A percentile compares a stretch with the other conserved stretches of the same genome.
Conservation (phyloP, 179 eudicot species). For the Amaranthus tricolor region DNA sequence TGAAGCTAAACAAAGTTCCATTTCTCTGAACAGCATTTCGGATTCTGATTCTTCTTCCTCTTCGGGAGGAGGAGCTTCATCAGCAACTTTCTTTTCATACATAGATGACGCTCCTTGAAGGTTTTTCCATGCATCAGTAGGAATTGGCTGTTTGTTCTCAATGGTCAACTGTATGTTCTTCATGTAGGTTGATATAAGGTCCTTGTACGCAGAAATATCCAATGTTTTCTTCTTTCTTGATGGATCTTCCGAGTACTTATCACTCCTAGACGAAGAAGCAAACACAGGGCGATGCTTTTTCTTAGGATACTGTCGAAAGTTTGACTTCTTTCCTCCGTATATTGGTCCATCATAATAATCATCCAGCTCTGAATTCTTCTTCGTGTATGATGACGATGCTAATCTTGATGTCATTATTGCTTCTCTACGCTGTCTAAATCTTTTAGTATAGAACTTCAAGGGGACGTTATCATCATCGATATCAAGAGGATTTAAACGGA, state of each 20-base stretch:
- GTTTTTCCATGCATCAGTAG: conserved; percentile 78
- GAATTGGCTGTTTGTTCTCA: conserved; percentile 65
- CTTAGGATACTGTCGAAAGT: conserved; percentile 15
- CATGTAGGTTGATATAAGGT: conserved; percentile 78
- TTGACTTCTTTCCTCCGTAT: conserved; percentile 5
- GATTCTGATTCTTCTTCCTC: conserved; percentile 59
- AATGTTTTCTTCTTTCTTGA: conserved; percentile 41
- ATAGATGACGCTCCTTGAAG: conserved; percentile 41
- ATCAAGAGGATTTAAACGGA: conserved; percentile 32
- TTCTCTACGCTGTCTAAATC: conserved; percentile 17
- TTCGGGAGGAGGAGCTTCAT: conserved; percentile 31
- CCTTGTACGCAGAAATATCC: conserved; percentile 57
- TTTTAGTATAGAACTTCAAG: conserved; percentile 29
- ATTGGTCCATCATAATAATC: conserved; percentile 26
- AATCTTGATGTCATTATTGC: neutral
- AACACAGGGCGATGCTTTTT: conserved; percentile 22
- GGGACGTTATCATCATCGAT: conserved; percentile 42
- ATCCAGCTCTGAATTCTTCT: conserved; percentile 34
- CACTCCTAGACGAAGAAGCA: conserved; percentile 19
- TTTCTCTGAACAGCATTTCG: conserved; percentile 78
- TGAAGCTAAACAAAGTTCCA: conserved; percentile 83
- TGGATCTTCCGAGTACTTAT: conserved; percentile 31
- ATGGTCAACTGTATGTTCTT: conserved; percentile 69
- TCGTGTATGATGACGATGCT: conserved; percentile 13
- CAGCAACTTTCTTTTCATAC: conserved; percentile 42